phyloP scores from a whole-genome alignment of 169 alveolate genomes.

The Blepharisma undulans region DNA sequence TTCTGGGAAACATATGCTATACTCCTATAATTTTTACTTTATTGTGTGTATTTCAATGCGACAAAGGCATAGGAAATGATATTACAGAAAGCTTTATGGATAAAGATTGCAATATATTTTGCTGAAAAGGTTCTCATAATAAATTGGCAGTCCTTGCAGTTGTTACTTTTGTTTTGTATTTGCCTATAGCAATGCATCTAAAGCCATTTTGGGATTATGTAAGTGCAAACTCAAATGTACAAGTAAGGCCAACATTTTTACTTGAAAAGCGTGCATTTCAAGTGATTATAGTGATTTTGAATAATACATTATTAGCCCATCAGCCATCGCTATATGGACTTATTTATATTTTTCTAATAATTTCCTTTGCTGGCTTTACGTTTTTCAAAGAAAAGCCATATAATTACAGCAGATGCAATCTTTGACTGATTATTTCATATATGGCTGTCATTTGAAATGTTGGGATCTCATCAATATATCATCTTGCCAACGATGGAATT shows the following conservation, averaged over 20 bases:
- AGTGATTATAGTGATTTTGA: background rate
- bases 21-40: background rate
- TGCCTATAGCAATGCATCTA: background rate
- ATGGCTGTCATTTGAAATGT: background rate
- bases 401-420: background rate
- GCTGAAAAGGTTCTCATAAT: conserved; percentile 15
- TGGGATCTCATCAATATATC: background rate
- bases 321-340: background rate
- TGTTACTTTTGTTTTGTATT: background rate
- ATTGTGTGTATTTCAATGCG: background rate
- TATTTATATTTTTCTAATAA: background rate
- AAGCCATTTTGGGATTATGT: background rate
- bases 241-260: background rate
- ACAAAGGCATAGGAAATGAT: background rate
- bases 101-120: background rate
- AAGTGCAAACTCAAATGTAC: background rate
- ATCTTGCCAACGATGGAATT: background rate
- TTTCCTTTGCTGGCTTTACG: background rate
- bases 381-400: background rate
- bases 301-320: background rate
- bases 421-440: background rate
- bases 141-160: background rate
- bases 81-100: conserved; percentile 14
- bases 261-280: background rate
- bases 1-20: background rate